Conservation (phyloP, 1,139 yeast species). For the Sugiyamaella xylanicola region DNA sequence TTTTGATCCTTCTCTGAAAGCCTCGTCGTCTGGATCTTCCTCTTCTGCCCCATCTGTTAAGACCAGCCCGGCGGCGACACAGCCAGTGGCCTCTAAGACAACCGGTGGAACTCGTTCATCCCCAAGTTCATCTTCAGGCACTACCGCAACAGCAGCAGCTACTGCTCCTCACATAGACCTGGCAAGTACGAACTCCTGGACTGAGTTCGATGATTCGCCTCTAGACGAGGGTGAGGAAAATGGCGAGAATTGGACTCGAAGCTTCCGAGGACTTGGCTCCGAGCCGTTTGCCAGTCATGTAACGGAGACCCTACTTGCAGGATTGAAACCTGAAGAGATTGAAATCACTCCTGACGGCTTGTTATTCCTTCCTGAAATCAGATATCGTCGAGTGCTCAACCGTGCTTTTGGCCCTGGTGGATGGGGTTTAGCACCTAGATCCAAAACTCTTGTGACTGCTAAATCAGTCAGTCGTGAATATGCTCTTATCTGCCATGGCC, state of each 20-base stretch:
- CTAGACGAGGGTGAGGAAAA: slow-evolving; percentile 22
- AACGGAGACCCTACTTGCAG: slow-evolving; percentile 60
- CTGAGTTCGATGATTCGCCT: slow-evolving; percentile 20
- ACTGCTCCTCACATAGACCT: slow-evolving; percentile 1
- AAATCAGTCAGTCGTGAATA: slow-evolving; percentile 80
- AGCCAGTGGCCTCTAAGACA: background rate
- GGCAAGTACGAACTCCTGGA: slow-evolving; percentile 8
- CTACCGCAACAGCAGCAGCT: background rate
- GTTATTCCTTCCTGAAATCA: slow-evolving; percentile 88
- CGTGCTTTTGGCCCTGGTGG: slow-evolving; percentile 98
- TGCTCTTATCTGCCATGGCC: slow-evolving; percentile 82
- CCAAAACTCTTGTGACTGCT: slow-evolving; percentile 73
- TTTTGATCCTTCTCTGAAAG: slow-evolving; percentile 4
- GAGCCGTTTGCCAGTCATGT: slow-evolving; percentile 67
- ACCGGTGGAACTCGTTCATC: background rate
- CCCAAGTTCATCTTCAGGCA: background rate
- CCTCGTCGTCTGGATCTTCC: background rate
- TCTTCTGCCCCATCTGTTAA: no score
- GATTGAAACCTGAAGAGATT: slow-evolving; percentile 67
- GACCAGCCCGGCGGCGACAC: no score
- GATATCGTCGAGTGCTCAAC: slow-evolving; percentile 85
- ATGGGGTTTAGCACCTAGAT: slow-evolving; percentile 96
- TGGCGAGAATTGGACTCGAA: slow-evolving; percentile 37
- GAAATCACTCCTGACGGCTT: slow-evolving; percentile 97
- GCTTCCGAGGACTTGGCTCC: slow-evolving; percentile 66